These are phyloP conservation scores for Margaritispora aquatica DNA, from an alignment of 495 filamentous ascomycete species.

Conservation along the genomic window DNA sequence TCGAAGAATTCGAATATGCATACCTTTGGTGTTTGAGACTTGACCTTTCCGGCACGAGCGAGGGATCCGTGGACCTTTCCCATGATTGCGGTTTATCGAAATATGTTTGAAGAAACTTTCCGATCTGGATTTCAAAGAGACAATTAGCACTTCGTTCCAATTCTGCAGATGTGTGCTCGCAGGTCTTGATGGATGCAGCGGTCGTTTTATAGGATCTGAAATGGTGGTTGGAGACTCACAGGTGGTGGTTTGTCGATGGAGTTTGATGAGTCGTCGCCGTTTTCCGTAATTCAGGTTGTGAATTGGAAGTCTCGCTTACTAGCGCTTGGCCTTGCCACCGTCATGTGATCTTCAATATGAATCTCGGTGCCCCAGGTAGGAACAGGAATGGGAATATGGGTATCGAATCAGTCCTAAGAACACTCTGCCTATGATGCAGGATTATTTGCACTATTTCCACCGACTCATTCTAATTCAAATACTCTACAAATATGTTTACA, in stretches of 20 bases:
- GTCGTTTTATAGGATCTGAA: background rate
- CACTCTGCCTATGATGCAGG: too few relatives aligned
- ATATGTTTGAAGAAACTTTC: background rate
- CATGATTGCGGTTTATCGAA: conserved; percentile 55
- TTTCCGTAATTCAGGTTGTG: background rate
- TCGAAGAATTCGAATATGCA: conserved; percentile 18
- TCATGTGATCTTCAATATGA: too few relatives aligned
- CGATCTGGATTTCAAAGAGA: conserved; percentile 6
- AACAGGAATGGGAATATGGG: background rate
- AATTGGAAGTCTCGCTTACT: background rate
- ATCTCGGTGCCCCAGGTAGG: background rate
- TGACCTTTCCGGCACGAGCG: conserved; percentile 96
- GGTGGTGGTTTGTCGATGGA: background rate
- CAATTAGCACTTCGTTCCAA: background rate
- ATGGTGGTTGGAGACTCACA: conserved; percentile 3
- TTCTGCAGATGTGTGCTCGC: background rate
- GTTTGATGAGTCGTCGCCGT: background rate
- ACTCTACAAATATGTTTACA: background rate
- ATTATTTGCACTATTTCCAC: too few relatives aligned
- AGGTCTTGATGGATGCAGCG: background rate
- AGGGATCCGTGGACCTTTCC: conserved; percentile 90
- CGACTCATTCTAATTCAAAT: too few relatives aligned
- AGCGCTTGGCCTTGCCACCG: too few relatives aligned
- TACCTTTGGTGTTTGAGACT: conserved; percentile 89
- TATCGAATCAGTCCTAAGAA: too few relatives aligned